A percentile compares a stretch with the other conserved stretches of the same genome.
These are phyloP conservation scores for Coemansia biformis DNA, from an alignment of 192 early-diverging fungal species.

Conservation along the genomic window DNA sequence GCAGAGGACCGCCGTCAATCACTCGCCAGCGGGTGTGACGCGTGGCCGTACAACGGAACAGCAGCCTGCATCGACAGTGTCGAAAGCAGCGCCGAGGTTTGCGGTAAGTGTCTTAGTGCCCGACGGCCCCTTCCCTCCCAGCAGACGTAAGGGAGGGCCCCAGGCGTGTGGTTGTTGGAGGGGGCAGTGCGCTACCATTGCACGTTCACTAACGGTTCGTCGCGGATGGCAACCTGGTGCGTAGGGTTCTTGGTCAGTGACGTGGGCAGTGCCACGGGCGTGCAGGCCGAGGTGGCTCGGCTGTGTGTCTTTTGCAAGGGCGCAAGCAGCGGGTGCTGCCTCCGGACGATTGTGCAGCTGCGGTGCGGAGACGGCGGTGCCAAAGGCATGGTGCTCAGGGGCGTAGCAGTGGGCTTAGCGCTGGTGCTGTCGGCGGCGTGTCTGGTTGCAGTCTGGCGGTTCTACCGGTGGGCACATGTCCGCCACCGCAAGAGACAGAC, in stretches of 20 bases:
- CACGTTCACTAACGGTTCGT: too few relatives aligned
- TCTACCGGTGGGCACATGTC: slow-evolving; percentile 7
- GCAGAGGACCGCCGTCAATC: slow-evolving; percentile 19
- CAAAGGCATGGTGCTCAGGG: slow-evolving; percentile 1
- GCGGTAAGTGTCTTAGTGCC: slow-evolving; percentile 24
- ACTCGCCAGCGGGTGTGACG: slow-evolving; percentile 12
- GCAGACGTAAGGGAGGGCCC: too few relatives aligned
- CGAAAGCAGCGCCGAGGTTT: slow-evolving; percentile 24
- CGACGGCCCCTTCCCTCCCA: too few relatives aligned
- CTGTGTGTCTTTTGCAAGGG: slow-evolving; percentile 15
- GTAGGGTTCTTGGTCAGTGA: slow-evolving; percentile 5
- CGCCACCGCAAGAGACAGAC: background rate
- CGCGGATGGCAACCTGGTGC: too few relatives aligned
- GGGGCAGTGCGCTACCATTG: too few relatives aligned
- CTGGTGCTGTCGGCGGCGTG: slow-evolving; percentile 4
- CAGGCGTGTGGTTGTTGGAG: too few relatives aligned
- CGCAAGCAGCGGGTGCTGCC: slow-evolving; percentile 7
- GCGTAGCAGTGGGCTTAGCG: slow-evolving; percentile 8
- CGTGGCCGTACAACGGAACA: slow-evolving; percentile 30
- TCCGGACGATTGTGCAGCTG: slow-evolving; percentile 1
- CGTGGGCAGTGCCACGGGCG: too few relatives aligned
- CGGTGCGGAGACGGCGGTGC: slow-evolving; percentile 1
- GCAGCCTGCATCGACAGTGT: slow-evolving; percentile 14
- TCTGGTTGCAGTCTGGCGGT: slow-evolving; percentile 9
- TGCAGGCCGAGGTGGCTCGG: background rate